These are phyloP conservation scores for Dipodascus geniculatus DNA, from an alignment of 805 yeast species.

Conservation along the genomic window DNA sequence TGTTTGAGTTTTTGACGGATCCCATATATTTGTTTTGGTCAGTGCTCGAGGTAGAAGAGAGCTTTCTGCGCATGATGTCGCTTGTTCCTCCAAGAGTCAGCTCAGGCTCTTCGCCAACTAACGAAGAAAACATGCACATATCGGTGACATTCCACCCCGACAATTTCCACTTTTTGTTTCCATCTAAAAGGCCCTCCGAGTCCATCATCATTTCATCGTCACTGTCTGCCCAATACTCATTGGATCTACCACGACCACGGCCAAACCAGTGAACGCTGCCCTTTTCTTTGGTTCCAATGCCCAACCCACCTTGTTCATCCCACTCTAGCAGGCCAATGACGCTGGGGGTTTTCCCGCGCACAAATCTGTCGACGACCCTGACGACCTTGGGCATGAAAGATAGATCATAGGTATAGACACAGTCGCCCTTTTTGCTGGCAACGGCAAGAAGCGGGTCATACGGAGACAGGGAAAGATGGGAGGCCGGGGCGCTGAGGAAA, in stretches of 20 bases:
- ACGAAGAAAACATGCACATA: not conserved
- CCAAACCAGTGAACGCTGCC: constrained; percentile 57
- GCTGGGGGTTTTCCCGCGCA: constrained; percentile 53
- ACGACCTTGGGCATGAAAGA: constrained; percentile 39
- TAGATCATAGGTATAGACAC: constrained; percentile 52
- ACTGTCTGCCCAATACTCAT: not conserved
- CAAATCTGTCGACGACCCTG: constrained; percentile 43
- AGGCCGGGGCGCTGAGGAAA: constrained; percentile 20
- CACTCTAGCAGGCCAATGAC: constrained; percentile 40
- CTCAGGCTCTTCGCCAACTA: constrained; percentile 10
- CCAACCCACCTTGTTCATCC: constrained; percentile 37
- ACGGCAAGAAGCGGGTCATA: constrained; percentile 46
- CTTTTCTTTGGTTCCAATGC: constrained; percentile 38
- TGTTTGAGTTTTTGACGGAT: not conserved
- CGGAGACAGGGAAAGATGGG: constrained; percentile 48
- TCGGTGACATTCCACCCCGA: constrained; percentile 11
- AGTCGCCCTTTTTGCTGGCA: constrained; percentile 47
- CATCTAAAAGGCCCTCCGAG: not conserved
- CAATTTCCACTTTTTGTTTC: constrained; percentile 15
- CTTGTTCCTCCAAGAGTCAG: not conserved
- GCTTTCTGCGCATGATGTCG: not conserved
- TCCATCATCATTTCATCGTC: not conserved
- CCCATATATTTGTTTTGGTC: not conserved
- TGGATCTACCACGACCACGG: constrained; percentile 10
- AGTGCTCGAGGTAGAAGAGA: not conserved